phyloP scores from a whole-genome alignment of 2,329 filamentous ascomycete genomes.

The Diaporthe humulicola region DNA sequence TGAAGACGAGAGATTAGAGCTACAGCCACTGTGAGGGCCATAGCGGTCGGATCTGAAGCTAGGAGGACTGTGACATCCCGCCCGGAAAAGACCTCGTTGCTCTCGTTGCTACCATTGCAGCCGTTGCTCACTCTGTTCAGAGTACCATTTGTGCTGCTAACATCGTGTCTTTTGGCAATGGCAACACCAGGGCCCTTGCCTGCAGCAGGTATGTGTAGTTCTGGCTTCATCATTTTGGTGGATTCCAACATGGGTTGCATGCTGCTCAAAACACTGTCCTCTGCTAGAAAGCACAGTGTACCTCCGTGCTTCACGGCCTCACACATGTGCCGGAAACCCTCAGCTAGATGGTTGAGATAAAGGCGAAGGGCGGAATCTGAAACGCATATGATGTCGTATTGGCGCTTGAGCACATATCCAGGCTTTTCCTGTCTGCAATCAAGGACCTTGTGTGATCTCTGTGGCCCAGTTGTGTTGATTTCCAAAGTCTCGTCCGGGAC shows the following conservation, averaged over 20 bases:
- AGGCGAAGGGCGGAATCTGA: not conserved
- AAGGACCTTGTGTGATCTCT: not conserved
- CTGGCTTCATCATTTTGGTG: not conserved
- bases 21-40: not conserved
- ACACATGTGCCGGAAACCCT: not conserved
- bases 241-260: not conserved
- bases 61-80: constrained; percentile 32
- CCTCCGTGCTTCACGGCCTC: not conserved
- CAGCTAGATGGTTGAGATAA: not conserved
- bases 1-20: not conserved
- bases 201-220: not conserved
- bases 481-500: not conserved
- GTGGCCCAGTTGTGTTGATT: not conserved
- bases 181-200: constrained; percentile 7
- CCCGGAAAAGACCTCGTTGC: not conserved
- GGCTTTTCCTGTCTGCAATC: not conserved
- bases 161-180: not conserved
- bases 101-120: constrained; percentile 10
- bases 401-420: not conserved
- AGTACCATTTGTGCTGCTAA: not conserved
- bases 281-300: not conserved
- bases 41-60: constrained; percentile 16
- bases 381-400: not conserved
- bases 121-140: not conserved
- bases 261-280: not conserved